Percentiles rank a stretch among this genome's conserved stretches.
Evolutionary conservation across 805 yeast genomes (phyloP).

Genomic region (Candida parachauliodes): DNA sequence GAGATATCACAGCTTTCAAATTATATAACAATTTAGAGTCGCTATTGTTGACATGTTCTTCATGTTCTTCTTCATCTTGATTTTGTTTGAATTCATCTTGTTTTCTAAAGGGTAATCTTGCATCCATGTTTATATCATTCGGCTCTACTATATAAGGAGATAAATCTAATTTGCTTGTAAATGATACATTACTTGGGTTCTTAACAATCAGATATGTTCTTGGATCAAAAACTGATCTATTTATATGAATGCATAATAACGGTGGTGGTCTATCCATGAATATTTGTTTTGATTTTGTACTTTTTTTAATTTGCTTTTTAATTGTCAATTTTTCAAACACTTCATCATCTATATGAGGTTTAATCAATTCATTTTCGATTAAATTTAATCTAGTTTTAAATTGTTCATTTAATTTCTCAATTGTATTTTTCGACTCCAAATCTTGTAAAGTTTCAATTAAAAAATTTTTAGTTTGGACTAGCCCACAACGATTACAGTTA

Average conservation of each 20-base stretch:
- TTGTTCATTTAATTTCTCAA: constrained; percentile 30
- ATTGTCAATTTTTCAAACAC: constrained; percentile 71
- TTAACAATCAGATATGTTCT: constrained; percentile 78
- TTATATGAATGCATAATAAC: constrained; percentile 78
- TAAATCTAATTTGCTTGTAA: constrained; percentile 67
- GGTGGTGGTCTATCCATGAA: constrained; percentile 80
- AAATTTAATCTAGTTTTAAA: constrained; percentile 27
- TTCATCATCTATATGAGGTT: constrained; percentile 75
- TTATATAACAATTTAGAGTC: constrained; percentile 56
- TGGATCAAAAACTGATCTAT: constrained; percentile 91
- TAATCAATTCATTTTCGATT: constrained; percentile 47
- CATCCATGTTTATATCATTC: constrained; percentile 72
- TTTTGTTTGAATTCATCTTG: constrained; percentile 38
- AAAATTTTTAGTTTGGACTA: constrained; percentile 55
- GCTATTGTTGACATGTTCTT: background rate
- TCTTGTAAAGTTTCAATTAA: constrained; percentile 35
- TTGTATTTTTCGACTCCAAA: constrained; percentile 40
- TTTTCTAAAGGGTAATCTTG: constrained; percentile 68
- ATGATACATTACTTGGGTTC: constrained; percentile 76
- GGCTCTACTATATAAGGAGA: constrained; percentile 68
- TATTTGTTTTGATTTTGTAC: constrained; percentile 81
- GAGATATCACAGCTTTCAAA: constrained; percentile 83
- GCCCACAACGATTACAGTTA: constrained; percentile 90
- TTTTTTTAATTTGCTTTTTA: constrained; percentile 67
- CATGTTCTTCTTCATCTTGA: background rate